Conservation (phyloP, 164 flowering plant species). For the Paratinospora sagittata region DNA sequence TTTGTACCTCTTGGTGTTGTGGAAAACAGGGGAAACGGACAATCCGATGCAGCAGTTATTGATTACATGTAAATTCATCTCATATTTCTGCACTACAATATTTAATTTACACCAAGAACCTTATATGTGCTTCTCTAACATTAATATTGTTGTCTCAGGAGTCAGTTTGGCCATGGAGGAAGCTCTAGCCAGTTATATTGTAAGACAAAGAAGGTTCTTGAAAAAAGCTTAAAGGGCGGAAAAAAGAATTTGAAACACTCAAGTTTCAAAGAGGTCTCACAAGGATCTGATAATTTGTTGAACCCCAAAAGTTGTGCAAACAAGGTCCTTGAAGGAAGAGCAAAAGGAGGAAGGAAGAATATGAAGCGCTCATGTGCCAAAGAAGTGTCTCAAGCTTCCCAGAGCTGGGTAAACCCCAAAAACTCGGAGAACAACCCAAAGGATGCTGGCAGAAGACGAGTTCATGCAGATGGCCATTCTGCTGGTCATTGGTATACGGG, state of each 20-base stretch:
- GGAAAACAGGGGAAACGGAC: conserved; percentile 22
- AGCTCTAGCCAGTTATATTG: conserved; percentile 4
- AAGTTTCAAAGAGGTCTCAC: conserved; percentile 22
- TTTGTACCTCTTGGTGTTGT: conserved; percentile 53
- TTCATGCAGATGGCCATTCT: conserved; percentile 44
- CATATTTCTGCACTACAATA: neutral
- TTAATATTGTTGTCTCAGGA: conserved; percentile 35
- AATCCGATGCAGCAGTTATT: conserved; percentile 34
- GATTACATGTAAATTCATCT: conserved; percentile 58
- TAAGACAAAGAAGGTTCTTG: conserved; percentile 2
- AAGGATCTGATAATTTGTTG: conserved; percentile 48
- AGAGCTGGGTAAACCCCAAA: conserved; percentile 61
- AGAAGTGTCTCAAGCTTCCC: conserved; percentile 31
- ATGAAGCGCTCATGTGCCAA: conserved; percentile 25
- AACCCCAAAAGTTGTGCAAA: conserved; percentile 38
- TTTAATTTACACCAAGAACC: neutral
- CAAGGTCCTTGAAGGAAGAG: conserved; percentile 16
- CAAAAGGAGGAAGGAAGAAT: conserved; percentile 31
- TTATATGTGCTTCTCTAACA: neutral
- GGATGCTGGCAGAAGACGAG: conserved; percentile 67
- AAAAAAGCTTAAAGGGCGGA: conserved; percentile 18
- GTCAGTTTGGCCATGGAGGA: conserved; percentile 54
- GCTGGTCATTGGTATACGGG: conserved; percentile 70
- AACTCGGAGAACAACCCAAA: conserved; percentile 29
- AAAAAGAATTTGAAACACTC: conserved; percentile 31